These are phyloP conservation scores for Colletotrichum incanum DNA, from an alignment of 2,329 filamentous ascomycete genomes.

Conservation along the genomic window DNA sequence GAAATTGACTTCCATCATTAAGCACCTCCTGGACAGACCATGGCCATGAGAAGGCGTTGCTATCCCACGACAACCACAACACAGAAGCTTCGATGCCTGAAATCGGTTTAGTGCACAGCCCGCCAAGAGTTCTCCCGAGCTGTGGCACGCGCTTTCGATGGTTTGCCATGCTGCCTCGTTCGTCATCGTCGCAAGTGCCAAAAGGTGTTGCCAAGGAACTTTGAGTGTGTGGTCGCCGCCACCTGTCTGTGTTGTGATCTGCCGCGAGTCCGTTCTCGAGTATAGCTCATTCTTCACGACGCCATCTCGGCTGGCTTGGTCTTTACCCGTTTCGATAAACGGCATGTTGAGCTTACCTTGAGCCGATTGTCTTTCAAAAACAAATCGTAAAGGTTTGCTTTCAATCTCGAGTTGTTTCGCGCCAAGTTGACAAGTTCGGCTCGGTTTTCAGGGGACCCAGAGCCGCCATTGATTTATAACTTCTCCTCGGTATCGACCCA, in stretches of 20 bases:
- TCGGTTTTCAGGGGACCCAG: not conserved
- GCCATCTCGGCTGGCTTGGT: not conserved
- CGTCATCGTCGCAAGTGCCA: not conserved
- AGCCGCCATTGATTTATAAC: not conserved
- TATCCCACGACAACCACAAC: not conserved
- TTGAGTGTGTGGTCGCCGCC: not conserved
- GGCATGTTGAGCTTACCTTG: not conserved
- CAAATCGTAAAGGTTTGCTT: not conserved
- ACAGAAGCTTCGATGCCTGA: too few relatives aligned
- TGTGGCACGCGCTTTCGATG: not conserved
- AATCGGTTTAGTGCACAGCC: not conserved
- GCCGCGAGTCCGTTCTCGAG: not conserved
- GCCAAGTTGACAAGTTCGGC: not conserved
- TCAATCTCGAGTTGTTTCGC: not conserved
- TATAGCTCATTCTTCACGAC: not conserved
- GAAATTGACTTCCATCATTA: not conserved
- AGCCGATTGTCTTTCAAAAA: not conserved
- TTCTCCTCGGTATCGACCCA: not conserved
- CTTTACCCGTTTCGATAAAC: not conserved
- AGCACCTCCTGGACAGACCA: not conserved
- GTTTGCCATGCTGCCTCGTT: not conserved
- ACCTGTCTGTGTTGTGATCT: not conserved
- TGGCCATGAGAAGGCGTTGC: not conserved
- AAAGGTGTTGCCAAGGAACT: constrained; percentile 9
- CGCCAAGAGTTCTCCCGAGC: not conserved